Base-by-base conservation (phyloP, 495 filamentous ascomycete species). In the Penicillium macrosclerotiorum region DNA sequence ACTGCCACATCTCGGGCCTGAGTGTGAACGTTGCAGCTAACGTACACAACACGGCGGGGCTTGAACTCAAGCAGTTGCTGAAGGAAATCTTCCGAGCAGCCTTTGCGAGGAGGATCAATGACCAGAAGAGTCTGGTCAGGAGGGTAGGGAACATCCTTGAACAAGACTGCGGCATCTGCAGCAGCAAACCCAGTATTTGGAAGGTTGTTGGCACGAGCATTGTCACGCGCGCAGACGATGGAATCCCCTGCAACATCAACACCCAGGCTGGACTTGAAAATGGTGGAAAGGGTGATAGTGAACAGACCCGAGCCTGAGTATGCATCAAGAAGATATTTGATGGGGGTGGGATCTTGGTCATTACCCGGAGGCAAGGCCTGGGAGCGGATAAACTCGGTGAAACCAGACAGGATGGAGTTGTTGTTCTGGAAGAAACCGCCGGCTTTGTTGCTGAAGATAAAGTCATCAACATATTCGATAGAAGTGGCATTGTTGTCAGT, bases 381-480 rank as follows among this genome's bases (percentile, higher is more conserved):
- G 35, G 84, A 72, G 38, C 93, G 89, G 69, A 98, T 89, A 73
- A 92, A 96, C 47, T 82, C 78, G 9, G 90, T 96, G 70, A 98
- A 96, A 8, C 65, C 67, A 30, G 87, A 79, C n/a, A 98, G 83
- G 69, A 98, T 96, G 36, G 90, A 95, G 72, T 98, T 98, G 77
- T 98, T 98, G 73, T 98, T 98, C 60, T 98, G 93, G 80, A 98
- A 98, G 78, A 98, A 98, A 32, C 86, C 74, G 29, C 90, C 90
- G 14, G 93, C 93, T 23, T 85, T 88, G 75, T 92, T 96, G 60
- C 78, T 79, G 75, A 98, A 95, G 62, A 83, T 67, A 71, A 85
- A 95, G 64, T 83, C 62, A 57, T 89, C 89, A 42, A 98, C 74
- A 63, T 94, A 95, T 62, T 98, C 93, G 30, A 84, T 86, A 3